These are phyloP conservation scores for Tulasnella sp. DNA, from an alignment of 768 basidiomycete genomes.

Conservation along the genomic window DNA sequence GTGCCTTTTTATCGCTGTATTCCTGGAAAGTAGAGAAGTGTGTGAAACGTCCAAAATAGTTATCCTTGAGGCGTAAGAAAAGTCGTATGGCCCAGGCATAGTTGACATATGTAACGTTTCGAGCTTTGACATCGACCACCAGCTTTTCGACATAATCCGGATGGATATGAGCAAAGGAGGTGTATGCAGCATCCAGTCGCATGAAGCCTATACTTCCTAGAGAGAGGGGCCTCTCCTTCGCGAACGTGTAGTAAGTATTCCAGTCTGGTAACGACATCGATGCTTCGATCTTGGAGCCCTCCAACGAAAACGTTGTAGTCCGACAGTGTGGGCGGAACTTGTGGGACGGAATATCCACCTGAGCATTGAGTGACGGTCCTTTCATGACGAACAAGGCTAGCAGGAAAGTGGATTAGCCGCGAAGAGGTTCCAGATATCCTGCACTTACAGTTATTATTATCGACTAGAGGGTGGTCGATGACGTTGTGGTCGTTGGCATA, in stretches of 20 bases:
- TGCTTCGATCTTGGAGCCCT: slow-evolving; percentile 55
- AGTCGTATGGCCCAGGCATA: slow-evolving; percentile 88
- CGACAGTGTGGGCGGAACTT: slow-evolving; percentile 69
- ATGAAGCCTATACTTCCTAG: slow-evolving; percentile 59
- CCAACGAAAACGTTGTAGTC: slow-evolving; percentile 60
- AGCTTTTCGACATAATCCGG: slow-evolving; percentile 76
- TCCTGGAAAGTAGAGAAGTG: slow-evolving; percentile 86
- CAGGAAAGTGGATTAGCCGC: background rate
- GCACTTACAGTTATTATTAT: slow-evolving; percentile 75
- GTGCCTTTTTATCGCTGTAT: slow-evolving; percentile 66
- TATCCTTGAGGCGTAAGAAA: slow-evolving; percentile 84
- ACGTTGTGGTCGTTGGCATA: slow-evolving; percentile 97
- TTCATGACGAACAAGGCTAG: slow-evolving; percentile 68
- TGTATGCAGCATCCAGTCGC: slow-evolving; percentile 64
- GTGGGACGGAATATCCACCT: slow-evolving; percentile 61
- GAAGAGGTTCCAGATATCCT: background rate
- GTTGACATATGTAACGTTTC: slow-evolving; percentile 58
- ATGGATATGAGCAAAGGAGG: slow-evolving; percentile 63
- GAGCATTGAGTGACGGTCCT: slow-evolving; percentile 54
- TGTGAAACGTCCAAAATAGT: slow-evolving; percentile 92
- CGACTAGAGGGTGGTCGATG: slow-evolving; percentile 77
- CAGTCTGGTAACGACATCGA: slow-evolving; percentile 75
- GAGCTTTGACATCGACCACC: slow-evolving; percentile 53
- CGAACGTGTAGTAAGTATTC: slow-evolving; percentile 78
- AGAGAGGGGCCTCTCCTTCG: slow-evolving; percentile 55